Evolutionary conservation across 257 asterid genomes (phyloP), one percentile per base, ranked within the genome.

Genomic region (Solanum corneliomulleri): DNA sequence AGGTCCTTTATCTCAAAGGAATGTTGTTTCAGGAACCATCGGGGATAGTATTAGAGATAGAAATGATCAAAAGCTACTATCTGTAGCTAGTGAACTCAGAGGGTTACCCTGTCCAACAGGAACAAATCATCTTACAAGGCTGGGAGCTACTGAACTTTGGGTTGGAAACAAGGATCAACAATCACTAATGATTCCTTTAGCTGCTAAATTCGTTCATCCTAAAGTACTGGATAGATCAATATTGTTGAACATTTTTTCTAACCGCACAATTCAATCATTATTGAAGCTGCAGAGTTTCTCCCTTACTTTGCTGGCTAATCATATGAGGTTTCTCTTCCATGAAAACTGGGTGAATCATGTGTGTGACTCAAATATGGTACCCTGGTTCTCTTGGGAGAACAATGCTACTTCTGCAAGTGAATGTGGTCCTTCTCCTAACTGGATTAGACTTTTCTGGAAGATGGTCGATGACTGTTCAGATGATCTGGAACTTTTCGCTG

Each of bases 381-480:
- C 99, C 87, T 96, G 99, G 99, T 95, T 95, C 90, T 94, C 99
- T 37, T 96, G 99, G 99, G 96, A 95, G 88, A 93, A 90, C 84
- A 89, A 91, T 85, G 91, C 92, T 83, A 94, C 88, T 89, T 90
- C 94, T 89, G 91, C 90, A 87, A 87, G 91, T 71, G 97, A 93
- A 89, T 92, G 92, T 78, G 96, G 97, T 76, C 99, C 99, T 86
- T 92, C 98, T 86, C 91, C 98, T 47, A 95, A 93, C 84, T 96
- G 99, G 98, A 94, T 96, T 89, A 91, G 90, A 89, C 95, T 96
- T 90, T 95, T 96, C 89, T 96, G 99, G 99, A 94, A 93, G 93
- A 94, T 88, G 78, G 88, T 92, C 85, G 88, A 92, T 88, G 90
- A 89, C 88, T 92, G 98, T 76, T 92, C 92, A 7, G 97, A 94